Percentiles rank a stretch among this genome's conserved stretches.
phyloP scores from a whole-genome alignment of 305 asterid genomes.

The Fraxinus velutina region DNA sequence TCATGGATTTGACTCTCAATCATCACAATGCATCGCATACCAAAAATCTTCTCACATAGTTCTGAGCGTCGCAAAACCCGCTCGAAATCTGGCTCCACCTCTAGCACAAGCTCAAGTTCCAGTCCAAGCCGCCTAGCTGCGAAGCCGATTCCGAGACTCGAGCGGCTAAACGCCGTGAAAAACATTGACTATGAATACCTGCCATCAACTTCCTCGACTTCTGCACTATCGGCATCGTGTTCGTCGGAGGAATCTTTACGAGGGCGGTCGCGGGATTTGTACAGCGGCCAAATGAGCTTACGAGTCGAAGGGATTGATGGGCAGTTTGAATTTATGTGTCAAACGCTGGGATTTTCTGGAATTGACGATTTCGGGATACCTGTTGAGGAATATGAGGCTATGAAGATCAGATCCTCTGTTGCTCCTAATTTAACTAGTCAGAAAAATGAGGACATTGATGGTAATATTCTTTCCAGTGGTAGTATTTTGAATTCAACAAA shows the following conservation, averaged over 20 bases:
- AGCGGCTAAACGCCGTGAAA: constrained; percentile 65
- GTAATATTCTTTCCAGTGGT: constrained; percentile 13
- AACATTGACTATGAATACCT: constrained; percentile 58
- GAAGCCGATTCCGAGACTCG: constrained; percentile 53
- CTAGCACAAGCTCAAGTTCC: constrained; percentile 23
- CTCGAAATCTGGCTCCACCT: constrained; percentile 14
- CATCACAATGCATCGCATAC: constrained; percentile 60
- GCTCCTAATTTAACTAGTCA: constrained; percentile 31
- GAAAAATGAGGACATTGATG: constrained; percentile 22
- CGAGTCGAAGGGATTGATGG: constrained; percentile 66
- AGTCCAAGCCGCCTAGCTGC: constrained; percentile 31
- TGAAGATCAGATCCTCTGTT: constrained; percentile 58
- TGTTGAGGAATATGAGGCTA: constrained; percentile 60
- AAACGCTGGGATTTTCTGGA: constrained; percentile 59
- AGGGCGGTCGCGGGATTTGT: constrained; percentile 50
- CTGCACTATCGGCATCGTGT: constrained; percentile 38
- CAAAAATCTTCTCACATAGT: constrained; percentile 41
- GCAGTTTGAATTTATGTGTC: constrained; percentile 50
- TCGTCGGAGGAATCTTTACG: constrained; percentile 43
- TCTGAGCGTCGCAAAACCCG: constrained; percentile 33
- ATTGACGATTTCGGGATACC: constrained; percentile 69
- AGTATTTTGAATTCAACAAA: constrained; percentile 13
- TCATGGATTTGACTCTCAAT: constrained; percentile 54
- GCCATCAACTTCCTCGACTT: constrained; percentile 35
- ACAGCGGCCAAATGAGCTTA: constrained; percentile 52